Base-by-base conservation (phyloP, 352 stramenopile species). In the Globisporangium canariense region DNA sequence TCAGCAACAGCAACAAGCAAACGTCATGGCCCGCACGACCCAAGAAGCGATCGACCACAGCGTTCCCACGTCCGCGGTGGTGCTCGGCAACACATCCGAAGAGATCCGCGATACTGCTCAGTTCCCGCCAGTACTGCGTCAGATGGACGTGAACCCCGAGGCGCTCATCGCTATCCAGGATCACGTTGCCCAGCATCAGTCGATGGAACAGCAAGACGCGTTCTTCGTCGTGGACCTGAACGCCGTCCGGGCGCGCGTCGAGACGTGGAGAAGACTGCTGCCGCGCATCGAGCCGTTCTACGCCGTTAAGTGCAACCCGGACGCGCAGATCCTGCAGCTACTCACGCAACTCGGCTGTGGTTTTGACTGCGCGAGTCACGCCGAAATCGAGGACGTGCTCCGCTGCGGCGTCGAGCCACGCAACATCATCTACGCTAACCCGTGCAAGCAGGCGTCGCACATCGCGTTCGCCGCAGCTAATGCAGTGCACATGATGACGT, bases 221-320 rank as follows among this genome's bases (percentile, higher is more conserved):
- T 97, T 97, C 67, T 97, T 94, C 73, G 82, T 96, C 34, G 88
- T 94, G 40, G 88, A 96, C 71, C 86, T 87, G 54, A 69, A 71
- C 53, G 86, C 86, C 38, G 67, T 96, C 14, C 79, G 90, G 64
- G 83, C 89, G 22, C 87, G 87, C 50, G 45, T 88, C 60, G 81
- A 86, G 62, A 77, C 92, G 43, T 97, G 89, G 89, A 72, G 81
- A 50, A 54, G 78, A 59, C 81, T 83, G 38, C 74, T 97, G 58
- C 88, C 88, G 13, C 73, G 90, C 18, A 83, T 98, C 28, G 76
- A 89, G 56, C 91, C 94, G 7, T 98, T 92, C 70, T 98, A 98
- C 71, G 96, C 96, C 43, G 91, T 98, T 71, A 99, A 98, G 75
- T 98, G 94, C 77, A 98, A 98, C 74, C 89, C 91, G 14, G 92